A percentile compares a stretch with the other conserved stretches of the same genome.
phyloP scores from a whole-genome alignment of 345 rosid species.

The Eucalyptus decipiens region DNA sequence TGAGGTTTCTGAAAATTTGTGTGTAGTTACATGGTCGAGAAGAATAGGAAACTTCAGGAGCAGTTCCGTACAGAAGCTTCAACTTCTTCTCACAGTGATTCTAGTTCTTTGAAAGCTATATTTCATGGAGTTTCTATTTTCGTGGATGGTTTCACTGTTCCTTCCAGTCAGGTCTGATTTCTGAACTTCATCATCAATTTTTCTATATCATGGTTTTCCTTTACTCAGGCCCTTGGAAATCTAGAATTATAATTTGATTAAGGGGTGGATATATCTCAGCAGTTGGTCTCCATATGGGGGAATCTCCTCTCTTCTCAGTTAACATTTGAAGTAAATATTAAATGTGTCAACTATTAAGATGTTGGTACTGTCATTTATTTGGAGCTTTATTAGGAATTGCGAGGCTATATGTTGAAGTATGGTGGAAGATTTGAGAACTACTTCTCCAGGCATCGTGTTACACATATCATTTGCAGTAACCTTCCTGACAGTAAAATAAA shows the following conservation, averaged over 20 bases:
- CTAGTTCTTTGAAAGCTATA: conserved; percentile 32
- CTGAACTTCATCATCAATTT: neutral
- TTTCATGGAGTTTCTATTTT: conserved; percentile 88
- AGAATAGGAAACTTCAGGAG: conserved; percentile 69
- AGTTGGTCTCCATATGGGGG: neutral
- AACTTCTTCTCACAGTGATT: conserved; percentile 15
- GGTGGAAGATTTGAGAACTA: conserved; percentile 86
- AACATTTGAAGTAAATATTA: neutral
- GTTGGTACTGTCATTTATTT: neutral
- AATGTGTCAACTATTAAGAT: neutral
- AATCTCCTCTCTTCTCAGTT: neutral
- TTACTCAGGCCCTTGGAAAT: neutral
- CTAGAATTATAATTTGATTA: neutral
- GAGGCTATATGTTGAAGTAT: conserved; percentile 55
- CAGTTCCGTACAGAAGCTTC: conserved; percentile 65
- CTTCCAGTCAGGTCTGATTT: conserved; percentile 70
- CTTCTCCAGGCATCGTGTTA: conserved; percentile 70
- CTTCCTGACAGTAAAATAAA: conserved; percentile 81
- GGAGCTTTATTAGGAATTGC: conserved; percentile 47
- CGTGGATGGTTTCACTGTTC: conserved; percentile 87
- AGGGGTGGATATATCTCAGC: neutral
- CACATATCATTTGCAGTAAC: conserved; percentile 89
- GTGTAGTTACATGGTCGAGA: conserved; percentile 73
- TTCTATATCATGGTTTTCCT: neutral
- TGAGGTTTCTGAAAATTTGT: neutral